Conservation (phyloP, 257 asterid species). For the Ajuga chamaepitys region DNA sequence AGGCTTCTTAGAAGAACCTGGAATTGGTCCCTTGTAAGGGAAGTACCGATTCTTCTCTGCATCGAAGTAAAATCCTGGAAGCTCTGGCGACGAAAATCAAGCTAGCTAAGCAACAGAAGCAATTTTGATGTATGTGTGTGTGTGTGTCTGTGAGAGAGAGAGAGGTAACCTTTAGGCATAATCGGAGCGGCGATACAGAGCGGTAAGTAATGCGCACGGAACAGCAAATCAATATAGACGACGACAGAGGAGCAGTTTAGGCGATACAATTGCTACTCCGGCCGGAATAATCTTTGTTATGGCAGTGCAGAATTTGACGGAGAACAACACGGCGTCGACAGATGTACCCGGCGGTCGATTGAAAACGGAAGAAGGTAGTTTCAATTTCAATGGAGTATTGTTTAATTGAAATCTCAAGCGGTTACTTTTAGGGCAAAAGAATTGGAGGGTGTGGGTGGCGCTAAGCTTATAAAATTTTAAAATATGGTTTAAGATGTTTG, state of each 20-base stretch:
- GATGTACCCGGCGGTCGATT: no score
- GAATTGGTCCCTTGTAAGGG: slow-evolving; percentile 75
- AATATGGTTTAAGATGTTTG: no score
- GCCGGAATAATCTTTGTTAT: no score
- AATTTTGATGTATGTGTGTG: background rate
- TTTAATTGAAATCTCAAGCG: no score
- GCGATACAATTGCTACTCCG: no score
- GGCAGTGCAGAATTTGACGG: no score
- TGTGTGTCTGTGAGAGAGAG: slow-evolving; percentile 1
- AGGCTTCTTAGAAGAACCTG: slow-evolving; percentile 66
- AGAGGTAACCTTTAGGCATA: slow-evolving; percentile 39
- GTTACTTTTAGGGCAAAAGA: no score
- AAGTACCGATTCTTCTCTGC: slow-evolving; percentile 78
- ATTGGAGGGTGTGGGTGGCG: no score
- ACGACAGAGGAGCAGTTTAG: background rate
- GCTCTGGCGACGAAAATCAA: slow-evolving; percentile 36
- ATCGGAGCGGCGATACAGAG: background rate
- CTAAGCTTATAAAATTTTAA: no score
- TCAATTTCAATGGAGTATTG: no score
- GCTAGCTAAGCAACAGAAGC: background rate
- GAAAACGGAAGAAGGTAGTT: no score
- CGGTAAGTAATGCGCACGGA: background rate
- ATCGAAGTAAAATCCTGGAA: slow-evolving; percentile 85
- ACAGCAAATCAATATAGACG: background rate
- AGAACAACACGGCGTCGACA: no score